Percentiles rank a stretch among this genome's conserved stretches.
These are phyloP conservation scores for Neolentinus lepideus DNA, from an alignment of 1,284 basidiomycete genomes.

Conservation along the genomic window DNA sequence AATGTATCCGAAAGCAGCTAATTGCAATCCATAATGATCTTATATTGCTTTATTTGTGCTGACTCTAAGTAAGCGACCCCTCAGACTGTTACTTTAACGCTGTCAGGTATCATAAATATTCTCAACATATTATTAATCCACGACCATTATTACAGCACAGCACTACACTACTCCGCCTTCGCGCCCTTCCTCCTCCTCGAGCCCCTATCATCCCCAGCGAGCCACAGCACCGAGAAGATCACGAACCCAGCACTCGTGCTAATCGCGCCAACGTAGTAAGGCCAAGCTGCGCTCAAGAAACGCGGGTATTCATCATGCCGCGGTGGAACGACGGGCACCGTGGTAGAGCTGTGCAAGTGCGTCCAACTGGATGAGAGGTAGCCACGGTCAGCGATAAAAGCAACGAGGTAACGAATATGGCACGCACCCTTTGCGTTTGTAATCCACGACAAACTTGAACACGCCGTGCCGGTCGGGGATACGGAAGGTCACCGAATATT, in stretches of 20 bases:
- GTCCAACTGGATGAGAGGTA: slow-evolving; percentile 44
- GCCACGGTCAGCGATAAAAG: background rate
- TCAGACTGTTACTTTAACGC: too few species aligned
- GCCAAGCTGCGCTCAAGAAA: slow-evolving; percentile 91
- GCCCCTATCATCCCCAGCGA: slow-evolving; percentile 65
- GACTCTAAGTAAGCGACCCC: too few species aligned
- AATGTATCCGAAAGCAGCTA: too few species aligned
- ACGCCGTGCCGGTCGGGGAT: slow-evolving; percentile 95
- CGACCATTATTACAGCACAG: background rate
- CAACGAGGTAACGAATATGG: too few species aligned
- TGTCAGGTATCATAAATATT: too few species aligned
- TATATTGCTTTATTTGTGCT: too few species aligned
- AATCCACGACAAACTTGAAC: slow-evolving; percentile 90
- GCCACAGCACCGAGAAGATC: slow-evolving; percentile 80
- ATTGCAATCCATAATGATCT: too few species aligned
- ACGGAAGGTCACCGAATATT: slow-evolving; percentile 76
- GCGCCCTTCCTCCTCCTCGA: slow-evolving; percentile 33
- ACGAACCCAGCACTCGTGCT: slow-evolving; percentile 82
- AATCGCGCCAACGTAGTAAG: slow-evolving; percentile 88
- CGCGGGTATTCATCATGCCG: slow-evolving; percentile 93
- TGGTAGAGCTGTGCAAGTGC: slow-evolving; percentile 66
- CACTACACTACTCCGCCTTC: slow-evolving; percentile 37
- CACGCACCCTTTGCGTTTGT: slow-evolving; percentile 80
- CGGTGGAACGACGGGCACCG: slow-evolving; percentile 86
- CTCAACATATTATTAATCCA: too few species aligned